These are phyloP conservation scores for Cytospora piceae DNA, from an alignment of 2,329 filamentous ascomycete genomes.

Conservation along the genomic window DNA sequence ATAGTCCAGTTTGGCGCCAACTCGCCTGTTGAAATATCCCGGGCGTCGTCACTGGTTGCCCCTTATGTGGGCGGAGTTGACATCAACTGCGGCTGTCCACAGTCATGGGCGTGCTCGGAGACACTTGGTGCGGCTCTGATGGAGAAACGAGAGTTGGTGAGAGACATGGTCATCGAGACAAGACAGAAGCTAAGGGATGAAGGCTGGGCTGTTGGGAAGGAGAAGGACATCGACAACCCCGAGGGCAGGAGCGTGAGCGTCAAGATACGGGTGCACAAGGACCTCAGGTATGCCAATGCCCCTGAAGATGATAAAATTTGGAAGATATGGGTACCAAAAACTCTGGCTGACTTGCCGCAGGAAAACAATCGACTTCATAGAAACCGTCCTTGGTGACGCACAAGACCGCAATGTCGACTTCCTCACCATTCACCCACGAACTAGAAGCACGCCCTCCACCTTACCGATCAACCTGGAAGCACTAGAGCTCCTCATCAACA, in stretches of 20 bases:
- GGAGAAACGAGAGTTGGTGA: constrained; percentile 66
- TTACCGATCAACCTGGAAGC: constrained; percentile 65
- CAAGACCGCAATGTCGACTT: constrained; percentile 63
- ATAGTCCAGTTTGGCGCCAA: constrained; percentile 71
- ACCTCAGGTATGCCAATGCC: constrained; percentile 52
- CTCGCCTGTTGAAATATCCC: constrained; percentile 62
- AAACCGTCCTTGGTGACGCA: constrained; percentile 60
- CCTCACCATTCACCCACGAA: constrained; percentile 72
- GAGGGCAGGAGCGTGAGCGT: constrained; percentile 65
- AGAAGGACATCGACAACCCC: constrained; percentile 47
- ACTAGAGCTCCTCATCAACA: constrained; percentile 58
- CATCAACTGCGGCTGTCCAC: constrained; percentile 74
- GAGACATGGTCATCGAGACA: constrained; percentile 65
- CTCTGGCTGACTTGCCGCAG: constrained; percentile 35
- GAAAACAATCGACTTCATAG: constrained; percentile 64
- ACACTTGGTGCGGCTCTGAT: constrained; percentile 71
- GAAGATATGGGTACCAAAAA: background rate
- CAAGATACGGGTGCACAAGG: constrained; percentile 71
- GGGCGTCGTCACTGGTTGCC: constrained; percentile 64
- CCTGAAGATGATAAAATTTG: background rate
- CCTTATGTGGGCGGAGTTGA: constrained; percentile 68
- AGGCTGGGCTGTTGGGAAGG: constrained; percentile 55
- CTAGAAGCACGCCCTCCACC: constrained; percentile 62
- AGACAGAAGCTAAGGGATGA: constrained; percentile 54
- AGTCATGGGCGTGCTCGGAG: constrained; percentile 72